Conservation (phyloP, 2,329 filamentous ascomycete species). For the Dichotomopilus funicola region DNA sequence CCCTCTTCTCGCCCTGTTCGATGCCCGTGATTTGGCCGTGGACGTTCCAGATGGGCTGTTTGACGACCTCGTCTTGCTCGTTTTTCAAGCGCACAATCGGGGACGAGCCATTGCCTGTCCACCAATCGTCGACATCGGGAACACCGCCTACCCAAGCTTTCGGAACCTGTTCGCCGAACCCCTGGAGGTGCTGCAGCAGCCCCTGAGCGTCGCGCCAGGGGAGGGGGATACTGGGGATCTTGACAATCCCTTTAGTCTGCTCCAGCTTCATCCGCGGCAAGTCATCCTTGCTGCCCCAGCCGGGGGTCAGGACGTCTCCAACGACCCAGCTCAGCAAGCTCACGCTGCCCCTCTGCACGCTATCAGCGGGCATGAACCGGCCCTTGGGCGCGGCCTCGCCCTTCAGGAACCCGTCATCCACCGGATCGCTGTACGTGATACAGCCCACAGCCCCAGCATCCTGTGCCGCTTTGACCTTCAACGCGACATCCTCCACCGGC, state of each 20-base stretch:
- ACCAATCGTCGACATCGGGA: constrained; percentile 71
- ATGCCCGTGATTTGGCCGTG: constrained; percentile 77
- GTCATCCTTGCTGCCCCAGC: constrained; percentile 64
- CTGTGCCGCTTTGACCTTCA: constrained; percentile 89
- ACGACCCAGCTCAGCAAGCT: constrained; percentile 75
- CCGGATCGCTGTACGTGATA: constrained; percentile 87
- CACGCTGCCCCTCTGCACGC: constrained; percentile 76
- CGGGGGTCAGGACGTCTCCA: constrained; percentile 88
- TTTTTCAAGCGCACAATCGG: constrained; percentile 79
- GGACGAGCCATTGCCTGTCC: constrained; percentile 69
- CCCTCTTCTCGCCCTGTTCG: constrained; percentile 74
- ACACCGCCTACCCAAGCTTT: constrained; percentile 71
- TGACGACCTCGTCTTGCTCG: constrained; percentile 73
- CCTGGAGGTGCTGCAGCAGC: constrained; percentile 68
- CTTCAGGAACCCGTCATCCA: constrained; percentile 71
- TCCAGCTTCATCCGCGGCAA: constrained; percentile 60
- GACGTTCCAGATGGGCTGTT: constrained; percentile 88
- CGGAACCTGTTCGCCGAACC: constrained; percentile 63
- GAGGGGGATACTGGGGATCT: constrained; percentile 85
- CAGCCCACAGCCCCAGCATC: constrained; percentile 79
- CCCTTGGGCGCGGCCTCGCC: constrained; percentile 71
- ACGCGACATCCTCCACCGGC: constrained; percentile 60
- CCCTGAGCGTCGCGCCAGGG: constrained; percentile 83
- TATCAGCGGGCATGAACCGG: constrained; percentile 72
- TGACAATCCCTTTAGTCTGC: constrained; percentile 64